A percentile compares a stretch with the other conserved stretches of the same genome.
These are phyloP conservation scores for Lodderomyces margitis DNA, from an alignment of 1,139 yeast genomes.

Conservation along the genomic window DNA sequence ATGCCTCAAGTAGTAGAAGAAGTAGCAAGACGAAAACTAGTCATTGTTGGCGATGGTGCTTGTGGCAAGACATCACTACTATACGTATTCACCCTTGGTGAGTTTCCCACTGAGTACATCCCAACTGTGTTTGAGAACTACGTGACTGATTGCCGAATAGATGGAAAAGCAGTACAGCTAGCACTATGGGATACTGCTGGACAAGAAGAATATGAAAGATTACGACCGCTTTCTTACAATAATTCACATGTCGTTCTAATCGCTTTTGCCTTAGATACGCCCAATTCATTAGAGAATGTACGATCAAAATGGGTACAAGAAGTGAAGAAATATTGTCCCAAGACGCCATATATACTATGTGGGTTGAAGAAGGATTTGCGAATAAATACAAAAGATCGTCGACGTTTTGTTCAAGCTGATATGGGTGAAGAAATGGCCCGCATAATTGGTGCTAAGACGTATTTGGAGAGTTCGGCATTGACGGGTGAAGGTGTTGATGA, in stretches of 20 bases:
- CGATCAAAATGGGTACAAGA: constrained; percentile 72
- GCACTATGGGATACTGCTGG: constrained; percentile 98
- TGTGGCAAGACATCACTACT: constrained; percentile 90
- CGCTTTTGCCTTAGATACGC: constrained; percentile 69
- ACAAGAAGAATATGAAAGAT: constrained; percentile 82
- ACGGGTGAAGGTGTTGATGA: constrained; percentile 84
- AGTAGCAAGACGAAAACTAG: constrained; percentile 66
- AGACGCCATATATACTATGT: constrained; percentile 61
- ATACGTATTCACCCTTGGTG: constrained; percentile 90
- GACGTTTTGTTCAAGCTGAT: constrained; percentile 46
- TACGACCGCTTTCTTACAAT: constrained; percentile 81
- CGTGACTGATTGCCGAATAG: constrained; percentile 89
- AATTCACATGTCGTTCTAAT: constrained; percentile 71
- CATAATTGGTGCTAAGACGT: constrained; percentile 66
- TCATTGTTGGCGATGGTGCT: constrained; percentile 94
- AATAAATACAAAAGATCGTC: constrained; percentile 18
- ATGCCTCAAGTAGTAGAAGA: constrained; percentile 6
- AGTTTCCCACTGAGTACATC: constrained; percentile 79
- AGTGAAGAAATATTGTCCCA: constrained; percentile 64
- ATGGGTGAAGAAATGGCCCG: constrained; percentile 62
- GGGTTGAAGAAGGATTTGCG: constrained; percentile 73
- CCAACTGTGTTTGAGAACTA: constrained; percentile 96
- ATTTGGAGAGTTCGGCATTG: constrained; percentile 71
- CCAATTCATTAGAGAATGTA: constrained; percentile 69
- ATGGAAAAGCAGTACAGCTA: constrained; percentile 84